Conservation (phyloP, 495 filamentous ascomycete genomes). For the Glarea lozoyensis region DNA sequence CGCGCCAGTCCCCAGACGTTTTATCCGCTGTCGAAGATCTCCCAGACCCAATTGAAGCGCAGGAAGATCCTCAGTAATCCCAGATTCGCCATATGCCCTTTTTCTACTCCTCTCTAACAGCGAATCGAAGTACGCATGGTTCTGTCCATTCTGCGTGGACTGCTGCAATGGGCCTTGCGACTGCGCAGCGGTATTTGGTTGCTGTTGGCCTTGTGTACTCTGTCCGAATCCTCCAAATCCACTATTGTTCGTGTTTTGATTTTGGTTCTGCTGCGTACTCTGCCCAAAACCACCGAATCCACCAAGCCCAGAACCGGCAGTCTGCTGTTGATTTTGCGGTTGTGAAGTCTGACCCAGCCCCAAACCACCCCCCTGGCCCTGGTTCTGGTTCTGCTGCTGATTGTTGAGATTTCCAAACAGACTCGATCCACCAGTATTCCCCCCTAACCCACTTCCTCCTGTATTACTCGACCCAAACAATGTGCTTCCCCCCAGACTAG, state of each 20-base stretch:
- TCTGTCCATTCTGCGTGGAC: slow-evolving; percentile 9
- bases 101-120: slow-evolving; percentile 71
- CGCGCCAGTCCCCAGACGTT: slow-evolving; percentile 58
- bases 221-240: not conserved
- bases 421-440: no score
- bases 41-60: slow-evolving; percentile 75
- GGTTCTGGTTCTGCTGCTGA: no score
- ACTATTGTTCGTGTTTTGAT: not conserved
- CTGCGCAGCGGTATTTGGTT: not conserved
- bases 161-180: not conserved
- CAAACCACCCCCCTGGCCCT: no score
- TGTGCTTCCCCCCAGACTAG: no score
- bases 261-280: not conserved
- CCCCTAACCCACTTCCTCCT: no score
- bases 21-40: slow-evolving; percentile 77
- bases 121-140: slow-evolving; percentile 72
- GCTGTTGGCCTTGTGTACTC: not conserved
- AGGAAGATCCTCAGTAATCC: slow-evolving; percentile 50
- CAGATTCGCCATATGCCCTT: slow-evolving; percentile 42
- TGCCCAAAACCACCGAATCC: not conserved
- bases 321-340: no score
- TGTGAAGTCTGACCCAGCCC: no score
- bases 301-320: no score
- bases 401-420: no score
- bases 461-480: no score